Evolutionary conservation across 148 eudicot species (phyloP), one percentile per base, ranked within the genome.

Genomic region (Rhododendron williamsianum): DNA sequence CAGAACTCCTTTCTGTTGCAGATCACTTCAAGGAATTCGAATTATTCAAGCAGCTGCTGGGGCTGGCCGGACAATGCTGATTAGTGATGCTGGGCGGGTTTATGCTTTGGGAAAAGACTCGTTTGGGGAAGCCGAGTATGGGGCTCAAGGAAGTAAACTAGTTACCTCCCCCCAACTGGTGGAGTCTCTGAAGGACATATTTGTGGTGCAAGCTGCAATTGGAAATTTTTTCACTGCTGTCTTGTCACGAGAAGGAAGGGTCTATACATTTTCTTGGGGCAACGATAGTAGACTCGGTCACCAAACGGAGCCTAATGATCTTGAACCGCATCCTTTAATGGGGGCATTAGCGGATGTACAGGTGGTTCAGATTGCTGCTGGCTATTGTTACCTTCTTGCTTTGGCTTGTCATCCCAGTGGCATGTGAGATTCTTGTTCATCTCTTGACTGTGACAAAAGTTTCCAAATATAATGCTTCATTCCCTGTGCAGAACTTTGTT

Each of bases 241-340:
- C 16, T 87, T 97, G 86, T 97, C 99, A 12, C 92, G 98, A 88
- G 99, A 95, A 90, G 99, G 99, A 81, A 90, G 90, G 87, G 93
- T 97, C 38, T 94, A 92, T 89, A 97, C 99, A 21, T 95, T 97
- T 85, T 97, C 96, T 4, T 97, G 99, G 99, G 99, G 99, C n/a
- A 88, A 81, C 30, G 98, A 96, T 76, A 90, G 33, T 49, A 91
- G 85, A 79, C 94, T 94, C 25, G 95, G 99, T 82, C 99, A 96
- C 88, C 98, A 92, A 86, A 94, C 93, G 1, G 95, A 96, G 33
- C 92, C 91, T 45, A 85, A 79, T 52, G 97, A 92, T 88, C 86
- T 92, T 60, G 90, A 91, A 78, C 99, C 99, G 0, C 89, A 86
- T 65, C 97, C 97, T 63, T 86, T 96, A 88, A 76, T 96, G 85